phyloP scores from a whole-genome alignment of 169 alveolate genomes.

The Plasmodium malariae region DNA sequence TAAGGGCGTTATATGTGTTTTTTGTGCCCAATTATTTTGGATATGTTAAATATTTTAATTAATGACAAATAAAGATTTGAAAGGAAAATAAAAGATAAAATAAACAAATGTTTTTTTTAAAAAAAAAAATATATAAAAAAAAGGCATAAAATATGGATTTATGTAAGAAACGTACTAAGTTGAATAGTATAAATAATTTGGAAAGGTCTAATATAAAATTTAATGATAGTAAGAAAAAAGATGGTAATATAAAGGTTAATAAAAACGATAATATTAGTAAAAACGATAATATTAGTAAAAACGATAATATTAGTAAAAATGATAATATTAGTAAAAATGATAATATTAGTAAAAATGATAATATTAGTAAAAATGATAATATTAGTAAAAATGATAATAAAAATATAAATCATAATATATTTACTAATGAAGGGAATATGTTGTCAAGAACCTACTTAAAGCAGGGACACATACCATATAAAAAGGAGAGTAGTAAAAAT shows the following conservation, averaged over 20 bases:
- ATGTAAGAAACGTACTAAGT: not conserved
- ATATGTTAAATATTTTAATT: no score
- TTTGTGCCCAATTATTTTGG: no score
- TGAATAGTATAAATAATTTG: not conserved
- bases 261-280: no score
- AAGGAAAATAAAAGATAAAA: not conserved
- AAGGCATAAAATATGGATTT: no score
- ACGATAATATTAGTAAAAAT: no score
- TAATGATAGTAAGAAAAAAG: not conserved
- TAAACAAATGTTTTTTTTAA: not conserved
- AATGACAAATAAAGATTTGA: not conserved
- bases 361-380: no score
- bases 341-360: no score
- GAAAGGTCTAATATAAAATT: not conserved
- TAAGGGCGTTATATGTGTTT: no score
- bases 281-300: no score
- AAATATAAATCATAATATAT: not conserved
- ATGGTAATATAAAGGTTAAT: not conserved
- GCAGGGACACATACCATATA: not conserved
- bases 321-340: no score
- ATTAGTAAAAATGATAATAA: slow-evolving; percentile 9
- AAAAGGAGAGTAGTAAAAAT: not conserved
- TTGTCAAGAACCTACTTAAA: not conserved
- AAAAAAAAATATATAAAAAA: no score
- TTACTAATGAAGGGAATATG: slow-evolving; percentile 11